Evolutionary conservation across 768 basidiomycete genomes (phyloP), one percentile per base, ranked within the genome.

Genomic region (Mycena crocata): DNA sequence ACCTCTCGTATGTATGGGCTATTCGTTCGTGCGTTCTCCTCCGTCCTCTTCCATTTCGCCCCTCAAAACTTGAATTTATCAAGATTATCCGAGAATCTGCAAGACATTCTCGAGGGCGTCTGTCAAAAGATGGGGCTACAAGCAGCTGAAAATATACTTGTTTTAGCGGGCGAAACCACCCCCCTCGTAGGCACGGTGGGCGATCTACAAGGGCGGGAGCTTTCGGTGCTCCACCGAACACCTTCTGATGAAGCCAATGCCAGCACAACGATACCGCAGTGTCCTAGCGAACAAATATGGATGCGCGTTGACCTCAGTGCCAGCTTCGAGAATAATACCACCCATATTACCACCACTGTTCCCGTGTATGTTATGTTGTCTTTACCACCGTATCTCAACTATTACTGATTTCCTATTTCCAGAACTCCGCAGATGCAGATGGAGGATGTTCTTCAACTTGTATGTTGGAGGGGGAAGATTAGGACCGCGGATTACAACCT

Each of bases 381-480:
- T 26, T 13, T 24, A 14, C 13, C 28, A 30, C 46, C 15, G 34
- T 14, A 1, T 9, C 13, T 39, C n/a, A 37, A 34, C 35, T 26
- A 14, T 24, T 32, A 24, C 28, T 59, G 1, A 59, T 21, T 1
- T 40, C 26, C 12, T 9, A 37, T 28, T 15, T 40, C 5, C 13
- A 59, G 46, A 39, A 37, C 57, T 30, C 26, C 24, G 57, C 35
- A 37, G 35, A 49, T 31, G 46, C 31, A 49, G 26, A 59, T 59
- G 3, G 34, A 31, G 46, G 37, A 48, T 9, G 46, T 59, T 35
- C 57, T 59, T 0, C 13, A 37, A 28, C 24, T 37, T 48, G n/a
- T 49, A 49, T 59, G 46, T 31, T n/a, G 35, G 46, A 59, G 31
- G 31, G 14, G 5, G 19, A 49, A 37, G 26, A 5, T 49, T 26